Percentiles rank a stretch among this genome's conserved stretches.
phyloP scores from a whole-genome alignment of 345 rosid genomes.

The Erucastrum elatum region DNA sequence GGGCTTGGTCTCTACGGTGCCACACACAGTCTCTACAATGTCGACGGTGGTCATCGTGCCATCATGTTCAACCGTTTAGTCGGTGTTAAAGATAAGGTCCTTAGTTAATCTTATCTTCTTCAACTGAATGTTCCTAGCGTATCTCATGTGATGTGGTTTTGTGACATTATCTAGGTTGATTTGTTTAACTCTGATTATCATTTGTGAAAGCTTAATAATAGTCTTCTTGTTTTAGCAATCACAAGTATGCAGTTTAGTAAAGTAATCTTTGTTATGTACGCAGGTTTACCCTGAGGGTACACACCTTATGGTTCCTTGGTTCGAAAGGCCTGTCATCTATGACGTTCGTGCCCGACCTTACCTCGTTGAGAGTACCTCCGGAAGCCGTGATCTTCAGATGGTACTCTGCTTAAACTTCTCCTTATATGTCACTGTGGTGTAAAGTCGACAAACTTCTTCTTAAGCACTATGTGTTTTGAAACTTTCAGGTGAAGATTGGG shows the following conservation, averaged over 20 bases:
- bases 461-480: background rate
- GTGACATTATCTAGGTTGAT: background rate
- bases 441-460: background rate
- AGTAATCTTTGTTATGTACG: constrained; percentile 16
- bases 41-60: constrained; percentile 42
- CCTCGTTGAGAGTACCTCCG: constrained; percentile 84
- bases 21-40: constrained; percentile 43
- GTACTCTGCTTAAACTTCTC: constrained; percentile 36
- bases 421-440: background rate
- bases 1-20: constrained; percentile 72
- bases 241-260: background rate
- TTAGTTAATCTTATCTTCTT: background rate
- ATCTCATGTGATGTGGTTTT: background rate
- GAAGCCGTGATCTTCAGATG: constrained; percentile 96
- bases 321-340: constrained; percentile 81
- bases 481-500: constrained; percentile 76
- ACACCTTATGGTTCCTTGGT: constrained; percentile 84
- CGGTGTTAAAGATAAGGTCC: constrained; percentile 39
- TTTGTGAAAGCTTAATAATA: background rate
- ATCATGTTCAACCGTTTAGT: constrained; percentile 42
- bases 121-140: background rate
- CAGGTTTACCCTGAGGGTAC: constrained; percentile 96
- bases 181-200: background rate
- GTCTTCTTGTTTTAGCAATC: background rate
- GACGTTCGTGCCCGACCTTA: constrained; percentile 90